Base-by-base conservation (phyloP, 2,329 filamentous ascomycete genomes). In the Microthyrium microscopicum region DNA sequence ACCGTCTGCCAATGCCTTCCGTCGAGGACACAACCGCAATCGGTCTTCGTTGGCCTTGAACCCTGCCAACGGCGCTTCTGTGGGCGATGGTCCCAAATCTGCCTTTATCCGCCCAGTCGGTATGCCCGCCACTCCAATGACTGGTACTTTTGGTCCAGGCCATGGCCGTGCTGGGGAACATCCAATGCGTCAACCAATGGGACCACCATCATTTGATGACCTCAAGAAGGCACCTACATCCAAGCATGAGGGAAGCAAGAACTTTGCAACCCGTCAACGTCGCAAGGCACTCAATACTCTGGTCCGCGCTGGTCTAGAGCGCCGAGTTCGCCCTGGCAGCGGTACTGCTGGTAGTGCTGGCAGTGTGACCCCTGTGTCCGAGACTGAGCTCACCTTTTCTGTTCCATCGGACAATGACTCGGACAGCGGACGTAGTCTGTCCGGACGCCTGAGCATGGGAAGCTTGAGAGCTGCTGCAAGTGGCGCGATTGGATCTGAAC, bases 191-290 rank as follows among this genome's bases (percentile, higher is more conserved):
- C 89, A 98, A 57, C 89, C 89, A 33, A 82, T 84, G 42, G 85
- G 85, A 4, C 89, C 89, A 17, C 89, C 89, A 11, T 74, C 81
- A 11, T 68, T 95, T 32, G 89, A 98, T 44, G 89, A 98, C 59
- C 73, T 98, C 39, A 72, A 77, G 48, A 69, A 77, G 15, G 89
- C 85, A 58, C 89, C 89, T 2, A 95, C 87, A 6, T 76, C 82
- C 44, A 93, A 84, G 60, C 73, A 87, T 42, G 87, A 95, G 54
- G 89, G 87, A 17, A 94, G 87, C 73, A 65, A 94, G 71, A 98
- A 98, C 62, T 98, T 98, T 58, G 79, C 80, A 8, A 75, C 84
- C 36, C 84, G 89, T 40, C 85, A 91, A 48, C 83, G 89, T 39
- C 83, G 87, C 42, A 84, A 80, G 46, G 89, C 89, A 18, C 75